Conservation (phyloP, 192 early-diverging fungal species). For the Coemansia sp. region DNA sequence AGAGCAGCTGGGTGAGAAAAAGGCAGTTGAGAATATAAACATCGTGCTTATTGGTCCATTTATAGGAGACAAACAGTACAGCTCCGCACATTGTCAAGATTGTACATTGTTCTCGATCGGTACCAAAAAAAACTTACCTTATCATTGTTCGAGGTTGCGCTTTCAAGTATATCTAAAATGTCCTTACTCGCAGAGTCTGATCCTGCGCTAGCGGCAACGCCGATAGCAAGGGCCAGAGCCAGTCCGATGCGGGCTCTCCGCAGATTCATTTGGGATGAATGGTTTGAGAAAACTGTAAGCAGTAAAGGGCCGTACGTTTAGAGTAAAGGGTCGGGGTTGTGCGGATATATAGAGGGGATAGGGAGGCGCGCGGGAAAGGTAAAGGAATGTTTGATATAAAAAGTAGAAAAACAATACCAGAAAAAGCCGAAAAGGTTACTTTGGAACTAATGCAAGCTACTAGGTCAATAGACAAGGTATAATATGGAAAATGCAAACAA, state of each 20-base stretch:
- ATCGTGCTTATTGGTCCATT: background rate
- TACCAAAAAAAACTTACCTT: too few relatives aligned
- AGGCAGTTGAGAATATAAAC: background rate
- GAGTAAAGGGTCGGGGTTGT: background rate
- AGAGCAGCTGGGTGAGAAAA: background rate
- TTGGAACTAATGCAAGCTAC: slow-evolving; percentile 1
- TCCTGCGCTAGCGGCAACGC: slow-evolving; percentile 13
- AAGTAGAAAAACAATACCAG: background rate
- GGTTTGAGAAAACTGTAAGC: background rate
- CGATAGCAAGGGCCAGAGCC: slow-evolving; percentile 34
- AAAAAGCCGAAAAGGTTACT: slow-evolving; percentile 1
- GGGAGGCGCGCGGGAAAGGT: background rate
- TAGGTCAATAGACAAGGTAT: background rate
- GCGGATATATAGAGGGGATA: background rate
- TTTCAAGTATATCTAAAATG: background rate
- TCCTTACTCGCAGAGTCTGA: background rate
- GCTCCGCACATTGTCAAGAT: background rate
- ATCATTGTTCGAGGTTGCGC: background rate
- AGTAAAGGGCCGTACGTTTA: background rate
- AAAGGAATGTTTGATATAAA: background rate
- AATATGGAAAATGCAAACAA: slow-evolving; percentile 3
- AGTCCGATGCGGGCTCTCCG: slow-evolving; percentile 36
- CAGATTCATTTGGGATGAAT: slow-evolving; percentile 21
- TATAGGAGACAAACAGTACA: background rate
- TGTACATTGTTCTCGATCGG: background rate